phyloP scores from a whole-genome alignment of 2,329 filamentous ascomycete species.

The Penicillium sp. region DNA sequence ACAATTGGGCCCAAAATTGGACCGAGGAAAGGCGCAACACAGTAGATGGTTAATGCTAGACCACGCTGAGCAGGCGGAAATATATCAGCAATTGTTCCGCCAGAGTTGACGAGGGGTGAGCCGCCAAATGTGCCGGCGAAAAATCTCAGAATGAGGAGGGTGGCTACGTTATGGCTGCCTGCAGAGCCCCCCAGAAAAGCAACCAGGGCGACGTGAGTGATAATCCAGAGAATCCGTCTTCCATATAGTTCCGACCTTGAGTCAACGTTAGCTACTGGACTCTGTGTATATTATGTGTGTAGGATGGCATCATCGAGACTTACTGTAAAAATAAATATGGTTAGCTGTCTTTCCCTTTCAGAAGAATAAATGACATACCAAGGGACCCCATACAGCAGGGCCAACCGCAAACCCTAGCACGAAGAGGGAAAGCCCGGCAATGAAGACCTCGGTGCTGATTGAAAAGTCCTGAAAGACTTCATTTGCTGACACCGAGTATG shows the following conservation, averaged over 20 bases:
- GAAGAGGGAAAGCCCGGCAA: constrained; percentile 40
- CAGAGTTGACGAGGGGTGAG: constrained; percentile 57
- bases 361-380: constrained; percentile 39
- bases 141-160: constrained; percentile 56
- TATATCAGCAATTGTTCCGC: constrained; percentile 57
- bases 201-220: background rate
- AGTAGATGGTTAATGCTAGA: constrained; percentile 55
- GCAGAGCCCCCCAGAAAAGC: background rate
- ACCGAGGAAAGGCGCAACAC: constrained; percentile 62
- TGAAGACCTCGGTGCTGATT: constrained; percentile 29
- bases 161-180: background rate
- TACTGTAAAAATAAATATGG: background rate
- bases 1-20: constrained; percentile 61
- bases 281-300: background rate
- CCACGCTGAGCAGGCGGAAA: constrained; percentile 52
- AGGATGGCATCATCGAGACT: background rate
- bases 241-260: background rate
- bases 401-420: constrained; percentile 43
- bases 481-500: constrained; percentile 27
- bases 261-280: background rate
- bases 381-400: constrained; percentile 37
- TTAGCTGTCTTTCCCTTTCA: background rate
- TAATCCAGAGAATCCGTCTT: background rate
- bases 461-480: constrained; percentile 29
- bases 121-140: constrained; percentile 59